Evolutionary conservation across 176 grass and related monocot genomes (phyloP), one percentile per base, ranked within the genome.

Genomic region (Oryza officinalis): DNA sequence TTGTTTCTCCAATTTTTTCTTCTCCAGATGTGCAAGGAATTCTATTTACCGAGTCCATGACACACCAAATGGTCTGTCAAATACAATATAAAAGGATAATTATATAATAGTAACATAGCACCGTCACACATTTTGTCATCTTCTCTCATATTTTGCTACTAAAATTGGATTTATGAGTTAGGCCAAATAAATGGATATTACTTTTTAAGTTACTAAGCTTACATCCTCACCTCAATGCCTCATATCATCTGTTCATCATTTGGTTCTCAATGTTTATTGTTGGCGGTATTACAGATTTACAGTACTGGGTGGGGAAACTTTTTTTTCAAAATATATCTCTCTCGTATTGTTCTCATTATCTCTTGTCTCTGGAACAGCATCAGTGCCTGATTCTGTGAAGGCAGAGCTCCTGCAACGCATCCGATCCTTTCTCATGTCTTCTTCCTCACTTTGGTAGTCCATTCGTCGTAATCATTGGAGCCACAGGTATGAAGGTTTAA

Each of bases 351-450:
- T 63, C 32, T 74, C 69, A 79, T 83, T 69, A 27, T 69, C 13
- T 33, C 27, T 84, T 10, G 0, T 15, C 78, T 80, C 46, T 95
- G 71, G 72, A 89, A 78, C 87, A 99, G 96, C 89, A 59, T 89
- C 93, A 41, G 96, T 99, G 65, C 96, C 96, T 63, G 91, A 93
- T 86, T 87, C 96, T 4, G 96, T 99, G 54, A 99, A 99, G 83
- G 96, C 96, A 69, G 96, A 99, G 72, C 87, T 99, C 18, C 88
- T 99, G 78, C 96, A 94, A 69, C 87, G 91, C 6, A 99, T 99
- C 69, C 83, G 81, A 37, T 87, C 89, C 46, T 99, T 99, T 87
- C 93, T 99, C 67, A 92, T 87, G 81, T 94, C 93, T 66, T 94
- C 93, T 66, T 77, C 89, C 50, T 80, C 96, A 32, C 77, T 99